These are phyloP conservation scores for Mycena epipterygia DNA, from an alignment of 768 basidiomycete species.

Conservation along the genomic window DNA sequence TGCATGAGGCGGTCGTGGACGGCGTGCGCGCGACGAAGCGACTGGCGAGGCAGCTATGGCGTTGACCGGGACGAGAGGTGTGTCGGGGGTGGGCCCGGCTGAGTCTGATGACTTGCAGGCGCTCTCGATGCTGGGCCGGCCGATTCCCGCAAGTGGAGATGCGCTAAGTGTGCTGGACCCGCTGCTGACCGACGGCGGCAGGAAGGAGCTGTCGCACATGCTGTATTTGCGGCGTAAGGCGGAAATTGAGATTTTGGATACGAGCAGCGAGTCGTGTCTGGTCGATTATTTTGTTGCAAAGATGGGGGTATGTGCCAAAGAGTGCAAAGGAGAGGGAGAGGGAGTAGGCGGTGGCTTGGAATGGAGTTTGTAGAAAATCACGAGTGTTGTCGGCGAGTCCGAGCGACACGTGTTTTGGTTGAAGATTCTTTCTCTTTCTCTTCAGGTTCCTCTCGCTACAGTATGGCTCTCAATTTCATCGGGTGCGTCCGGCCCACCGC, in stretches of 20 bases:
- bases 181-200: conserved; percentile 46
- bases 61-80: conserved; percentile 79
- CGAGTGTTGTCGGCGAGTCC: too few species aligned
- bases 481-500: conserved; percentile 62
- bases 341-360: too few species aligned
- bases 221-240: conserved; percentile 89
- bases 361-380: too few species aligned
- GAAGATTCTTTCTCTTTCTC: conserved; percentile 25
- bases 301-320: conserved; percentile 37
- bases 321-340: neutral
- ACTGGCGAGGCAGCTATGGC: conserved; percentile 72
- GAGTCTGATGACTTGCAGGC: conserved; percentile 60
- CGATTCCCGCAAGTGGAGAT: conserved; percentile 80
- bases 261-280: too few species aligned
- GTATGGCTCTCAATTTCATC: conserved; percentile 86
- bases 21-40: neutral
- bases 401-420: too few species aligned
- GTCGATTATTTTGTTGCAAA: conserved; percentile 44
- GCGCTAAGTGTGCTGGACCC: conserved; percentile 20
- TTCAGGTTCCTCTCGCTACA: conserved; percentile 40
- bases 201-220: conserved; percentile 87
- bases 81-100: conserved; percentile 1
- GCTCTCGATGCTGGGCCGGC: conserved; percentile 68
- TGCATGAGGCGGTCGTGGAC: conserved; percentile 1
- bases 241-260: conserved; percentile 86